Evolutionary conservation across 2,329 filamentous ascomycete species (phyloP).

Genomic region (Decorospora gaudefroyi): DNA sequence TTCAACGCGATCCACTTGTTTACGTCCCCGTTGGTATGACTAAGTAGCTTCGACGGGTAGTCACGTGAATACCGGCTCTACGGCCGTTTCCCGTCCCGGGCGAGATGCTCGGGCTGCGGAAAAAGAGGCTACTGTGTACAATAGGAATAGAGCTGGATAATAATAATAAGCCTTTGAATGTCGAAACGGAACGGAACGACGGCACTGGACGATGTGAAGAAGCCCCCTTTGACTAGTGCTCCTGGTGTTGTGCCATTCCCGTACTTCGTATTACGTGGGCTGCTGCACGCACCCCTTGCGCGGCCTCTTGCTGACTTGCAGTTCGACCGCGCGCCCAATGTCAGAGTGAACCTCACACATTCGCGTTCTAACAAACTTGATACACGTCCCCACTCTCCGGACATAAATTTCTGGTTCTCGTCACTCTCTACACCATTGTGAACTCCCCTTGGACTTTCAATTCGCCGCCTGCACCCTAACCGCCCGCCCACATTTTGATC

Average conservation of each 20-base stretch:
- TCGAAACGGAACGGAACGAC: slow-evolving; percentile 16
- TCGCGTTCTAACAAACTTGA: slow-evolving; percentile 8
- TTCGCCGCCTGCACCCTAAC: slow-evolving; percentile 6
- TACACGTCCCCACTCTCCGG: slow-evolving; percentile 3
- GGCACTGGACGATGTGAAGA: slow-evolving; percentile 11
- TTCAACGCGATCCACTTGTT: slow-evolving; percentile 11
- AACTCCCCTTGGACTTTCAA: background rate
- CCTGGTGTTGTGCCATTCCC: slow-evolving; percentile 10
- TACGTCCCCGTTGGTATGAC: slow-evolving; percentile 11
- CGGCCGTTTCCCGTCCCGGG: slow-evolving; percentile 13
- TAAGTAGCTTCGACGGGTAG: slow-evolving; percentile 9
- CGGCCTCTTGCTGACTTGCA: slow-evolving; percentile 28
- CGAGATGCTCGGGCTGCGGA: slow-evolving; percentile 11
- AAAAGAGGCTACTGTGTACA: slow-evolving; percentile 27
- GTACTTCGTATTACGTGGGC: slow-evolving; percentile 25
- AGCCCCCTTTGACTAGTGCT: slow-evolving; percentile 24
- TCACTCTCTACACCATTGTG: slow-evolving; percentile 12
- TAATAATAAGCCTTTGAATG: slow-evolving; percentile 22
- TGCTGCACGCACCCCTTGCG: slow-evolving; percentile 36
- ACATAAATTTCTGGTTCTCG: slow-evolving; percentile 14
- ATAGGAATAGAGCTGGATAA: slow-evolving; percentile 15
- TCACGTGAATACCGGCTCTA: slow-evolving; percentile 20
- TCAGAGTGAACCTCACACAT: slow-evolving; percentile 11
- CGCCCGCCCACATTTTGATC: slow-evolving; percentile 17
- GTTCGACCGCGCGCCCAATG: slow-evolving; percentile 18